Percentiles rank a stretch among this genome's conserved stretches.
Conservation (phyloP, 2,329 filamentous ascomycete species). For the Whalleya microplaca region DNA sequence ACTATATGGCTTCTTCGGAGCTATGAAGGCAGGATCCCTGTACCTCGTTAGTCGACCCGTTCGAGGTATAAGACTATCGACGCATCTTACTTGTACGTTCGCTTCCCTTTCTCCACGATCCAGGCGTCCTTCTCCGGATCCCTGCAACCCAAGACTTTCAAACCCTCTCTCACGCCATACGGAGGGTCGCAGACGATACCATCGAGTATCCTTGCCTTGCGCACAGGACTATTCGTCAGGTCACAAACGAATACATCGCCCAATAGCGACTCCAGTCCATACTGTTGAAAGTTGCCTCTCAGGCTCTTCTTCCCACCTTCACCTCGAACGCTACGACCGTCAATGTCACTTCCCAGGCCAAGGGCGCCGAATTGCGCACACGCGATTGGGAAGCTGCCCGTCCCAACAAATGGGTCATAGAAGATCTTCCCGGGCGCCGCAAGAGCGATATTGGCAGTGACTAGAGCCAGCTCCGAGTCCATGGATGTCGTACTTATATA, state of each 20-base stretch:
- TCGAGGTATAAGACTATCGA: not conserved
- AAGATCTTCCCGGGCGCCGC: conserved; percentile 83
- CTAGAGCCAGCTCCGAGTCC: conserved; percentile 89
- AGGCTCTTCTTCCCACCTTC: conserved; percentile 57
- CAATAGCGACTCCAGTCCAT: conserved; percentile 67
- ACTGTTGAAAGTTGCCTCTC: conserved; percentile 81
- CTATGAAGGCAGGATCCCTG: conserved; percentile 39
- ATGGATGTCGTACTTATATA: conserved; percentile 98
- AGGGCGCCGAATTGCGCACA: conserved; percentile 88
- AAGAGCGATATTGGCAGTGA: conserved; percentile 89
- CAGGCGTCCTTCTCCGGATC: conserved; percentile 64
- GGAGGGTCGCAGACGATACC: conserved; percentile 95
- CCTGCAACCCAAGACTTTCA: conserved; percentile 82
- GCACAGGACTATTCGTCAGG: conserved; percentile 82
- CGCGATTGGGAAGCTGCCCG: conserved; percentile 88
- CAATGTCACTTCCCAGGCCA: conserved; percentile 88
- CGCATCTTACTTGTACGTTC: conserved; percentile 66
- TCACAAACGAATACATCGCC: conserved; percentile 85
- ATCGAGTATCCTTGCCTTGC: conserved; percentile 62
- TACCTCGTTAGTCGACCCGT: conserved; percentile 11
- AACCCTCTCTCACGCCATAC: conserved; percentile 90
- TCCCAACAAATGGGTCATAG: conserved; percentile 95
- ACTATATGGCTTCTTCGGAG: conserved; percentile 89
- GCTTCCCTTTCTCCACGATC: conserved; percentile 70
- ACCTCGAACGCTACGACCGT: conserved; percentile 85